Conservation (phyloP, 257 asterid genomes). For the Capsicum rhomboideum region DNA sequence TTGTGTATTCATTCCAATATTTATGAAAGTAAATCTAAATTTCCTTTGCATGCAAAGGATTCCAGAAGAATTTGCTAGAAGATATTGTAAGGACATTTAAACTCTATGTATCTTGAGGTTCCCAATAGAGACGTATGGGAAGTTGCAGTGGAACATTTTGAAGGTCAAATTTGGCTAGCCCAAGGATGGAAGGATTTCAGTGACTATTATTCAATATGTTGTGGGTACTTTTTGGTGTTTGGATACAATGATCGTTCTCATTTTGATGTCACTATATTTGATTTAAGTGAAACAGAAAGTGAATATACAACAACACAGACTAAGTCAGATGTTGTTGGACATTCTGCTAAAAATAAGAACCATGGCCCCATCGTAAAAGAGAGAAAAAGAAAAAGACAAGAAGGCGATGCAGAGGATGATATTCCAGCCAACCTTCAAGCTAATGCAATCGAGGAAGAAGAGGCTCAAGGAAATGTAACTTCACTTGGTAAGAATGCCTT, state of each 20-base stretch:
- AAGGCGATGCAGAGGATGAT: too few relatives aligned
- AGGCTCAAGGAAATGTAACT: neutral
- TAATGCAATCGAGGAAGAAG: neutral
- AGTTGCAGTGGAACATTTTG: slow-evolving; percentile 9
- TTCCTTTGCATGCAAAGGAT: slow-evolving; percentile 18
- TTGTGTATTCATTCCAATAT: too few relatives aligned
- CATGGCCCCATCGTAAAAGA: too few relatives aligned
- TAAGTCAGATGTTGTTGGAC: too few relatives aligned
- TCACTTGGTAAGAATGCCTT: neutral
- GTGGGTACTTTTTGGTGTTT: neutral
- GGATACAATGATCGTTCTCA: neutral
- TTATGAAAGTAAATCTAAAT: neutral
- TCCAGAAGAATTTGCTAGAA: slow-evolving; percentile 17
- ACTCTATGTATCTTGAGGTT: slow-evolving; percentile 16
- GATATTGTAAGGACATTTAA: slow-evolving; percentile 6
- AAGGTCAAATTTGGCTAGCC: slow-evolving; percentile 14
- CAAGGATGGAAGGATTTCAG: slow-evolving; percentile 22
- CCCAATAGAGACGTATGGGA: slow-evolving; percentile 17
- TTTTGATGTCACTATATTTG: neutral
- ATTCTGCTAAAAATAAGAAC: too few relatives aligned
- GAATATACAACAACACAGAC: neutral
- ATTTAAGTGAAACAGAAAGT: slow-evolving; percentile 18
- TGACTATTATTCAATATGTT: neutral
- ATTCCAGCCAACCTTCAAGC: neutral
- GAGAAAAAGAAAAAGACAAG: too few relatives aligned